phyloP scores from a whole-genome alignment of 2,329 filamentous ascomycete species.

The Colletotrichum tabaci region DNA sequence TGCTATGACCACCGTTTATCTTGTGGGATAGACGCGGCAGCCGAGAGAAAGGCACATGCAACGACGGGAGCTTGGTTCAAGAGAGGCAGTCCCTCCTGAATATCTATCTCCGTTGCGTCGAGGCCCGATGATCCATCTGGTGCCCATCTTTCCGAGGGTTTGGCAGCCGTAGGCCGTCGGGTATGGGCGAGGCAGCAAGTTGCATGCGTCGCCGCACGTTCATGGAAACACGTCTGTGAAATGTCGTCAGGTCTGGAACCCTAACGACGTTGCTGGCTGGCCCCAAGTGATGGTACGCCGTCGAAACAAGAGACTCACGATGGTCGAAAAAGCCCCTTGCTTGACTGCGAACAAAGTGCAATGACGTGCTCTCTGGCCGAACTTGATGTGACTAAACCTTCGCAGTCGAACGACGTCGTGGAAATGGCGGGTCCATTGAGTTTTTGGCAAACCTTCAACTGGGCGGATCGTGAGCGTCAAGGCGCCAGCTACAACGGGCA shows the following conservation, averaged over 20 bases:
- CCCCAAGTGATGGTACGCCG: neutral
- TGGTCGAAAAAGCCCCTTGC: neutral
- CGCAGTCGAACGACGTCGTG: constrained; percentile 13
- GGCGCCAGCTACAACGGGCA: constrained; percentile 15
- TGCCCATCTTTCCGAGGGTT: neutral
- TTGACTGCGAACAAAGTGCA: neutral
- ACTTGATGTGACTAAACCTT: constrained; percentile 9
- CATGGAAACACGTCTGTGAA: neutral
- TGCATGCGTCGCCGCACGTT: neutral
- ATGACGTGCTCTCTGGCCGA: constrained; percentile 29
- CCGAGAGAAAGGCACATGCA: constrained; percentile 17
- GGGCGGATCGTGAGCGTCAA: constrained; percentile 19
- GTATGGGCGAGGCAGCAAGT: too few species aligned
- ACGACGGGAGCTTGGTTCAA: neutral
- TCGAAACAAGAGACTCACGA: constrained; percentile 23
- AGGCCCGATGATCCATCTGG: constrained; percentile 13
- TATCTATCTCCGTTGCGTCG: constrained; percentile 10
- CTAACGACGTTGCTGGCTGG: neutral
- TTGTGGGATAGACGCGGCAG: constrained; percentile 31
- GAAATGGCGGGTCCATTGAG: constrained; percentile 30
- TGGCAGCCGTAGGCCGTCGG: neutral
- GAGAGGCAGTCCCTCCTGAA: constrained; percentile 34
- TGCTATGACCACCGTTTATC: constrained; percentile 42
- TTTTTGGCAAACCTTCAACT: constrained; percentile 29
- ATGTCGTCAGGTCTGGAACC: constrained; percentile 10